phyloP scores from a whole-genome alignment of 2,329 filamentous ascomycete species.

The Cryphonectria carpinicola region DNA sequence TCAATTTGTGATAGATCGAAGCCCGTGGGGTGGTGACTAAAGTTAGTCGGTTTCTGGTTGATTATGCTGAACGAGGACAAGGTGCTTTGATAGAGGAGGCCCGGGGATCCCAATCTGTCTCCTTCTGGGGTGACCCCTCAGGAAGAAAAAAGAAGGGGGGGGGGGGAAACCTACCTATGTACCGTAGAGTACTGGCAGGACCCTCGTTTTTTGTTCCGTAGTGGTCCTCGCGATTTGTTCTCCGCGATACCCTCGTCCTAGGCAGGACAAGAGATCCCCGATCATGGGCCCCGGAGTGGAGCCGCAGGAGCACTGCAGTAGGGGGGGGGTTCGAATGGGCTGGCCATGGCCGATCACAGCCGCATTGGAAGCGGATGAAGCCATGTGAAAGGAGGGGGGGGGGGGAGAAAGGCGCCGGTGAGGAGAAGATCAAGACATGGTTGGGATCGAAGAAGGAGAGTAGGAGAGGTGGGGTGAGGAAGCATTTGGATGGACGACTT shows the following conservation, averaged over 20 bases:
- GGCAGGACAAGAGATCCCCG: neutral
- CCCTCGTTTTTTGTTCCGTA: neutral
- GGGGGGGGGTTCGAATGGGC: neutral
- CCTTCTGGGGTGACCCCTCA: neutral
- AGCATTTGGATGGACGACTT: neutral
- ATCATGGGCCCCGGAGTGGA: neutral
- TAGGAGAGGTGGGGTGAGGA: neutral
- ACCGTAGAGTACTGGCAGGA: neutral
- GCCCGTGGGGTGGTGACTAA: neutral
- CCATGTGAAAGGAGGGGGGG: neutral
- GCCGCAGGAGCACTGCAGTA: neutral
- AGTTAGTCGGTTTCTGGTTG: constrained; percentile 7
- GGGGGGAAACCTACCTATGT: neutral
- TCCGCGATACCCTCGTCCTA: neutral
- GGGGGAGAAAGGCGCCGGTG: neutral
- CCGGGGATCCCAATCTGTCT: neutral
- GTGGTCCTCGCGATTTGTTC: neutral
- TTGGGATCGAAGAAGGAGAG: neutral
- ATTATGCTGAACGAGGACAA: neutral
- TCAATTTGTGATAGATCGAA: neutral
- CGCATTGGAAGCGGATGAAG: neutral
- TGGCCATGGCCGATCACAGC: constrained; percentile 4
- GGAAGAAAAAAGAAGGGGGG: neutral
- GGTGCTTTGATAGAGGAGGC: neutral
- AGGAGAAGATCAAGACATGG: neutral